Base-by-base conservation (phyloP, 2,329 filamentous ascomycete species). In the Phialemoniopsis sp. region DNA sequence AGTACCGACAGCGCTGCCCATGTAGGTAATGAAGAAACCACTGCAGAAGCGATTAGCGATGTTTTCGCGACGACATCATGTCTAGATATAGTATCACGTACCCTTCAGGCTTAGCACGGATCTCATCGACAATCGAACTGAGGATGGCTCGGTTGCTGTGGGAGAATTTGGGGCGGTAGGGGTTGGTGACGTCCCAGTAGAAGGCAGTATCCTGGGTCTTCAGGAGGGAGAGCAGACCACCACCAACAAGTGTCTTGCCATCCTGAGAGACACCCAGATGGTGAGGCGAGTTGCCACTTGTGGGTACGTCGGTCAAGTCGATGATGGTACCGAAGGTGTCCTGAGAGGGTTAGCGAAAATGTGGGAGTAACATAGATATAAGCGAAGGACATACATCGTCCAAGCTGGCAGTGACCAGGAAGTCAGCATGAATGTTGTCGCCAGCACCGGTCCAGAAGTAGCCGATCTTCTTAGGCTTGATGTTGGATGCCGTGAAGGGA, bases 391-490 rank as follows among this genome's bases (percentile, higher is more conserved):
- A 56, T 48, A 70, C 67, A 63, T 80, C 77, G 46, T 81, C 77
- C 5, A 81, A 67, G 52, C 69, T 75, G 54, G 73, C 71, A 1
- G 76, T 77, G 2, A 73, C 73, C 32, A 81, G 56, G 55, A 80
- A 81, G 46, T 80, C 70, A 52, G 72, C 72, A 57, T 81, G 76
- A 34, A 68, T 51, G 50, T 81, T 80, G 50, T 81, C 76, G 29
- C 73, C 78, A 28, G 78, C 65, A 14, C 70, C 77, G 38, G 76
- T 79, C 76, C 76, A 81, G 60, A 81, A 80, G 58, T 80, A 80
- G 0, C 76, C 78, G 52, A 82, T 76, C 63, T 82, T 82, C 70
- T 81, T 82, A 19, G 78, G 78, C 60, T 73, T 74, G 52, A 81
- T 70, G 43, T 74, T 61, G 52, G 71, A 74, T 3, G 66, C 60